Evolutionary conservation across 2,329 filamentous ascomycete genomes (phyloP), one percentile per base, ranked within the genome.

Genomic region (Zymoseptoria brevis): DNA sequence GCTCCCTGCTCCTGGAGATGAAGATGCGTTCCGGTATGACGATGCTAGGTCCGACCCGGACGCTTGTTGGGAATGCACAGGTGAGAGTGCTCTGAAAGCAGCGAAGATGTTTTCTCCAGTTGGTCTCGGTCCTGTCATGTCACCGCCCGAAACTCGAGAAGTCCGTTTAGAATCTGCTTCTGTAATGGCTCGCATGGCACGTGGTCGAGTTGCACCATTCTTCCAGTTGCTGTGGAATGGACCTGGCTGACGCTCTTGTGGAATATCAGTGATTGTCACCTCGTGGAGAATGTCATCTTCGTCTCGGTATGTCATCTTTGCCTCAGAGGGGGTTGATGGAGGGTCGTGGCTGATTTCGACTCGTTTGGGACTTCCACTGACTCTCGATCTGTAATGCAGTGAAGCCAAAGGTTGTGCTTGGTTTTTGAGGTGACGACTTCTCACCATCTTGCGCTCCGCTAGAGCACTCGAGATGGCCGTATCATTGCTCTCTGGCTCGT

Each of bases 321-420:
- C 55, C 55, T 66, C 62, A 4, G 64, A 60, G n/a, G 64, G 58
- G 35, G 50, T 41, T 6, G 52, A 57, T 19, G 63, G 63, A 29
- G 64, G 64, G 19, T 64, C 60, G 45, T 66, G 64, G 50, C 57
- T 59, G 53, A 66, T 64, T 53, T 64, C 60, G 16, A 62, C 58
- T 21, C 60, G 62, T 19, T 60, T 64, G 19, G 52, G 56, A 11
- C 52, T 30, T 35, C 59, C 54, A 6, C 41, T 50, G n/a, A 53
- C 22, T 24, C 29, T 53, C 9, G 51, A 53, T 24, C 22, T 24
- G 51, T 53, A 53, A 9, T 26, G 29, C 8, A 53, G 51, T 22
- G 51, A 24, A 26, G 51, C 51, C 51, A 53, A 26, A n/a, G 22
- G n/a, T 19, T 22, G n/a, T 8, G 51, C 51, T 29, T 53, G 51